Percentiles rank a stretch among this genome's conserved stretches.
phyloP scores from a whole-genome alignment of 1,284 basidiomycete species.

The Leccinum solheimii region DNA sequence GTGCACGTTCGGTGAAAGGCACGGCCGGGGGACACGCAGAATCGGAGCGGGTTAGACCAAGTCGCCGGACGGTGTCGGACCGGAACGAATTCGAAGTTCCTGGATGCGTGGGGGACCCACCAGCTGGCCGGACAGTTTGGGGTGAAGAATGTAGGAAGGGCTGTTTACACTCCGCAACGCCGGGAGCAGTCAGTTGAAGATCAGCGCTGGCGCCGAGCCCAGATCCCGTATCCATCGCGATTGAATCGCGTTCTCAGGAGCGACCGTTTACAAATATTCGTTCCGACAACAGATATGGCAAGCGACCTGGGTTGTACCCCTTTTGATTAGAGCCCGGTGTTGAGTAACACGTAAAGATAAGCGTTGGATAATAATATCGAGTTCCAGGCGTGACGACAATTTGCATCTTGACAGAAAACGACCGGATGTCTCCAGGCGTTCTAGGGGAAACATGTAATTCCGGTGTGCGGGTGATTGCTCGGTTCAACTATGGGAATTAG shows the following conservation, averaged over 20 bases:
- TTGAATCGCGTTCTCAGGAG: slow-evolving; percentile 2
- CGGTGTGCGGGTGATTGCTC: background rate
- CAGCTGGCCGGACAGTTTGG: background rate
- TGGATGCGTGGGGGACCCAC: background rate
- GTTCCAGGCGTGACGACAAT: slow-evolving; percentile 11
- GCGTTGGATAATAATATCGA: background rate
- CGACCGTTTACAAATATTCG: background rate
- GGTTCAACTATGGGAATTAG: slow-evolving; percentile 2
- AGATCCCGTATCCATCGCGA: slow-evolving; percentile 20
- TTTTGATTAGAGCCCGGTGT: background rate
- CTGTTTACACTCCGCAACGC: background rate
- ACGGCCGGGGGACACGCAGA: background rate
- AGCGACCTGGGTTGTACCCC: slow-evolving; percentile 6
- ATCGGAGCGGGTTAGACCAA: background rate
- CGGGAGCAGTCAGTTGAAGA: background rate
- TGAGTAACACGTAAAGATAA: slow-evolving; percentile 6
- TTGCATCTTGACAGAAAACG: background rate
- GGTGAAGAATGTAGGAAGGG: background rate
- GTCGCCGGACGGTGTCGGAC: background rate
- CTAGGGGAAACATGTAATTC: background rate
- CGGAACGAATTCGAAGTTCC: background rate
- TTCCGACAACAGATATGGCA: slow-evolving; percentile 12
- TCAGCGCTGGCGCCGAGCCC: background rate
- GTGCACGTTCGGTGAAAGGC: slow-evolving; percentile 6
- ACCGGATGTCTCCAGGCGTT: background rate